Evolutionary conservation across 345 rosid species (phyloP), one percentile per base, ranked within the genome.

Genomic region (Salix brachista): DNA sequence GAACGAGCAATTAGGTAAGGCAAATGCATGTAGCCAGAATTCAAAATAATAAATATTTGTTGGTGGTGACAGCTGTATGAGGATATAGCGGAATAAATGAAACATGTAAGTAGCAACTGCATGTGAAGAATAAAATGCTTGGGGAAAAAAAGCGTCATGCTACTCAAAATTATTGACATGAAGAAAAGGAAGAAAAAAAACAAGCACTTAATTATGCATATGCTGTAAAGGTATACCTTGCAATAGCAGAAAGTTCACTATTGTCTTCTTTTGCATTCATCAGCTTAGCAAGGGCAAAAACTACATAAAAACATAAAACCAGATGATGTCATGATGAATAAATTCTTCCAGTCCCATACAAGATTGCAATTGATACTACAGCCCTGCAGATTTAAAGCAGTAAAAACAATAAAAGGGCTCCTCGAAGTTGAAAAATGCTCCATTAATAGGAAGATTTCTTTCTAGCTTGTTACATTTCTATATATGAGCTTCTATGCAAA

Each of bases 161-260:
- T 17, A 48, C 5, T 65, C 4, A 32, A 65, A 32, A 30, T 16
- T 30, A 65, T 6, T 12, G 39, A 41, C 48, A 46, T 30, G 10
- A 65, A 66, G 46, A 36, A 41, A 6, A 54, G 37, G 50, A n/a
- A 28, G 17, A 21, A 23, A 36, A 52, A 60, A 39, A 18, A 58
- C 60, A 39, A 67, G 19, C 21, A 41, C 21, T 30, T 32, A 46
- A 67, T 23, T 69, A 61, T 23, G 30, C 14, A 18, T 13, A 7
- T 37, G n/a, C 32, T 41, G 76, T 16, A 54, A 8, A 44, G 58
- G 56, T 70, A 25, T 87, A 96, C 99, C 99, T 91, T 71, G 99
- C 97, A 84, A 96, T 91, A 9, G 97, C 97, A 84, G 99, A 96
- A 83, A 96, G 99, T 74, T 91, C 85, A 83, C 99, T 88, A 77